Conservation (phyloP, 768 basidiomycete genomes). For the Zangia roseola region DNA sequence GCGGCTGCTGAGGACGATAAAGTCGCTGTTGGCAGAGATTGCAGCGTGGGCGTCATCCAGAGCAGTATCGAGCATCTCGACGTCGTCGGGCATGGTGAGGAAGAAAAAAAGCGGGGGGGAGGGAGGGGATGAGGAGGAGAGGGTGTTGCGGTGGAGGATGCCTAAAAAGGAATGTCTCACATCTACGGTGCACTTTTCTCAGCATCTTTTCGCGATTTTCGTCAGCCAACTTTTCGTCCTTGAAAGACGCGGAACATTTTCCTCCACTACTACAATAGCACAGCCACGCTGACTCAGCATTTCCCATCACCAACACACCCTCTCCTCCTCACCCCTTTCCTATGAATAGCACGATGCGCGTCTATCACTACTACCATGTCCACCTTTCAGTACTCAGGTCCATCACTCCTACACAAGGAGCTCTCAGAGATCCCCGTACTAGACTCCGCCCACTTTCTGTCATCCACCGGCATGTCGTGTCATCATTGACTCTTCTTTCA, state of each 20-base stretch:
- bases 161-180: slow-evolving; percentile 39
- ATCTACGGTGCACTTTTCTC: slow-evolving; percentile 26
- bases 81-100: slow-evolving; percentile 25
- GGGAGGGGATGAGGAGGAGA: slow-evolving; percentile 28
- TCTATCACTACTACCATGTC: no score
- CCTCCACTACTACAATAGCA: no score
- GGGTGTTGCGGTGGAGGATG: slow-evolving; percentile 32
- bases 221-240: slow-evolving; percentile 21
- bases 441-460: no score
- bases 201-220: slow-evolving; percentile 29
- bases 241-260: slow-evolving; percentile 20
- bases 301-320: no score
- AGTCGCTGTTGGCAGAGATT: slow-evolving; percentile 19
- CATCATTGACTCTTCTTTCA: no score
- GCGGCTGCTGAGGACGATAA: slow-evolving; percentile 31
- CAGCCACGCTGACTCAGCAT: no score
- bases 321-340: no score
- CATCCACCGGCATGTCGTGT: no score
- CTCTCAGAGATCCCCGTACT: no score
- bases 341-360: no score
- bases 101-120: slow-evolving; percentile 11
- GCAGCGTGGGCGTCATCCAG: slow-evolving; percentile 15
- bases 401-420: no score
- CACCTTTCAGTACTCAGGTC: no score
- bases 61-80: slow-evolving; percentile 28